These are phyloP conservation scores for Pestalotiopsis sp. DNA, from an alignment of 2,329 filamentous ascomycete genomes.

Conservation along the genomic window DNA sequence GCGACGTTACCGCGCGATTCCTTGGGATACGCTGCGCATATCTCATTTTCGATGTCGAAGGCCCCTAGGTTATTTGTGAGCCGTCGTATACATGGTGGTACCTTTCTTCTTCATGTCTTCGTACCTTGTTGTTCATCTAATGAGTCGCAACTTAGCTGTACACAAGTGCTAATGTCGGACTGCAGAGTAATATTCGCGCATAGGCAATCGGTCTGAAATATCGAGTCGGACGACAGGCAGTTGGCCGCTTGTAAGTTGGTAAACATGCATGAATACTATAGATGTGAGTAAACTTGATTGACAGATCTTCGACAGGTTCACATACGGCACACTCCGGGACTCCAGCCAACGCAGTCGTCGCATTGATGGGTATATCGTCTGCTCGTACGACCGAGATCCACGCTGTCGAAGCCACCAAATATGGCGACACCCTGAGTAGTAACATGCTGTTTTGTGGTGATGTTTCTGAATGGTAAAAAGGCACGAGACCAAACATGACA, in stretches of 20 bases:
- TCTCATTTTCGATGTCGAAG: neutral
- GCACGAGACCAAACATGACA: neutral
- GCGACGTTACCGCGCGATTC: slow-evolving; percentile 1
- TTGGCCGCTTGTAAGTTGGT: neutral
- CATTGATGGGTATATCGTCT: neutral
- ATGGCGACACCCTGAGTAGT: neutral
- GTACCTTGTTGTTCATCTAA: neutral
- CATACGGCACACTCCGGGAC: slow-evolving; percentile 1
- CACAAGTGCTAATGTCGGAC: slow-evolving; percentile 5
- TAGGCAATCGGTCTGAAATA: neutral
- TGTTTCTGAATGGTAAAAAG: neutral
- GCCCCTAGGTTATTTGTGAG: neutral
- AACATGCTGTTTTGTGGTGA: neutral
- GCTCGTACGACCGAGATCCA: neutral
- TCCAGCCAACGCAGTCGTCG: neutral
- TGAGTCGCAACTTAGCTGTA: neutral
- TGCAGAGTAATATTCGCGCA: slow-evolving; percentile 7
- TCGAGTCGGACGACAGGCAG: neutral
- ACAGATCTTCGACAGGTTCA: neutral
- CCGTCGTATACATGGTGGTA: neutral
- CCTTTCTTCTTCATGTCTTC: neutral
- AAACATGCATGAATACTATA: slow-evolving; percentile 7
- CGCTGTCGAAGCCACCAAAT: neutral
- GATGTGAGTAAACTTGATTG: neutral
- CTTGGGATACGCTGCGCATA: slow-evolving; percentile 2